phyloP scores from a whole-genome alignment of 108 stramenopile genomes.

The Tribonema minus region DNA sequence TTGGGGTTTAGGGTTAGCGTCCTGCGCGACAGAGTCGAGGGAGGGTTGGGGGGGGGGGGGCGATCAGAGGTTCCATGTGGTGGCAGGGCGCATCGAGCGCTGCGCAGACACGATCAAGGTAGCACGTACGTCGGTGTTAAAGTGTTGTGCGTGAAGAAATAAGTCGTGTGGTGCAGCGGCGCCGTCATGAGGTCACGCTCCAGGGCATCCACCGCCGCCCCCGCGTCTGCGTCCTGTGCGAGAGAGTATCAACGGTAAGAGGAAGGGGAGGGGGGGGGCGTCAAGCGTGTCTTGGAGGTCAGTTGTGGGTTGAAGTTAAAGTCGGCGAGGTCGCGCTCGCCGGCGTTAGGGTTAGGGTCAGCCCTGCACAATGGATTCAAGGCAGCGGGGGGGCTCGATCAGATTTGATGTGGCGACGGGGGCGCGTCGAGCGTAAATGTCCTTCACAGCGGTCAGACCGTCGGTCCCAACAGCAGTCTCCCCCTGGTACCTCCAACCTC shows the following conservation, averaged over 20 bases:
- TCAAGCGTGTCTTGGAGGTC: not conserved
- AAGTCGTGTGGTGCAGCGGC: conserved; percentile 16
- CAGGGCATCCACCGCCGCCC: not conserved
- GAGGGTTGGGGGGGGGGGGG: no score
- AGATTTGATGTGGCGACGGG: no score
- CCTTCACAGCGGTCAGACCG: not conserved
- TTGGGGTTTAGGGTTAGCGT: not conserved
- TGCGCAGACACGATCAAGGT: no score
- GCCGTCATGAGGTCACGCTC: not conserved
- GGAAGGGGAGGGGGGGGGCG: not conserved
- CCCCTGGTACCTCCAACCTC: not conserved
- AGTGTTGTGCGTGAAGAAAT: no score
- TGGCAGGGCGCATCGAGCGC: no score
- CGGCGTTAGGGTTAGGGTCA: no score
- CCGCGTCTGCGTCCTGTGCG: not conserved
- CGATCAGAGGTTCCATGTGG: no score
- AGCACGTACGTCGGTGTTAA: no score
- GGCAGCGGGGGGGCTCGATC: no score
- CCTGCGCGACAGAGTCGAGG: no score
- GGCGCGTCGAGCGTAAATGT: no score
- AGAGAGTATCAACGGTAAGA: not conserved
- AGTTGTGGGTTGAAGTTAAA: not conserved
- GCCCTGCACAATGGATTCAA: no score
- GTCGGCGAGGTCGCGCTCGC: not conserved
- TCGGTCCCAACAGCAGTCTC: not conserved